Percentiles rank a stretch among this genome's conserved stretches.
Conservation (phyloP, 2,329 filamentous ascomycete species). For the Colletotrichum melonis region DNA sequence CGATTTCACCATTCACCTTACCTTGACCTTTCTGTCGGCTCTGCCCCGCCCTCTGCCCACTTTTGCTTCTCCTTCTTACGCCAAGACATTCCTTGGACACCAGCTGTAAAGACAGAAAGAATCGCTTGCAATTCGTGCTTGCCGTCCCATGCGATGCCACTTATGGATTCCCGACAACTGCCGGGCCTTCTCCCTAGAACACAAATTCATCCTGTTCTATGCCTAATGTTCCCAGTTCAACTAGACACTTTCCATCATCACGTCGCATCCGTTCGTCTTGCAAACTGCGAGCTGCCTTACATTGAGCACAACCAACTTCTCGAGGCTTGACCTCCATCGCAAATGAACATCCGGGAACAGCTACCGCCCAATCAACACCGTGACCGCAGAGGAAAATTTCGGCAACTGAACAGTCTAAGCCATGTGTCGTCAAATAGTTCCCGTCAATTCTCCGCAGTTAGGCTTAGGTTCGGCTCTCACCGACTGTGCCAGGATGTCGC, state of each 20-base stretch:
- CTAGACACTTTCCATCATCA: constrained; percentile 16
- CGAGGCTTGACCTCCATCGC: neutral
- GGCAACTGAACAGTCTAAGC: neutral
- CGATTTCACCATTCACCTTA: neutral
- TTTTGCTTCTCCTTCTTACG: constrained; percentile 10
- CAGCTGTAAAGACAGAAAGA: constrained; percentile 1
- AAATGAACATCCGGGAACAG: neutral
- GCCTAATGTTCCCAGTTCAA: constrained; percentile 12
- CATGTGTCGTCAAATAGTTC: neutral
- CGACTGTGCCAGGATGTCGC: constrained; percentile 19
- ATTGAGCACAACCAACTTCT: neutral
- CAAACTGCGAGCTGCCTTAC: neutral
- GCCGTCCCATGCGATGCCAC: constrained; percentile 2
- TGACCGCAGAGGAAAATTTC: neutral
- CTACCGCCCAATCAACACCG: neutral
- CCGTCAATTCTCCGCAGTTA: constrained; percentile 26
- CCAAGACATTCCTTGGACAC: constrained; percentile 21
- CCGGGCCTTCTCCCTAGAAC: constrained; percentile 7
- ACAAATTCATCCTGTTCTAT: constrained; percentile 1
- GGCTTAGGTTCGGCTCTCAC: constrained; percentile 13
- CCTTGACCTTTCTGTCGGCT: constrained; percentile 2
- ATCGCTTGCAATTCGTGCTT: neutral
- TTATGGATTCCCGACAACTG: constrained; percentile 16
- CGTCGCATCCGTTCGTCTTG: constrained; percentile 1
- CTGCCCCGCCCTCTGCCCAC: constrained; percentile 15